Conservation (phyloP, 305 asterid genomes). For the Fraxinus sp. region DNA sequence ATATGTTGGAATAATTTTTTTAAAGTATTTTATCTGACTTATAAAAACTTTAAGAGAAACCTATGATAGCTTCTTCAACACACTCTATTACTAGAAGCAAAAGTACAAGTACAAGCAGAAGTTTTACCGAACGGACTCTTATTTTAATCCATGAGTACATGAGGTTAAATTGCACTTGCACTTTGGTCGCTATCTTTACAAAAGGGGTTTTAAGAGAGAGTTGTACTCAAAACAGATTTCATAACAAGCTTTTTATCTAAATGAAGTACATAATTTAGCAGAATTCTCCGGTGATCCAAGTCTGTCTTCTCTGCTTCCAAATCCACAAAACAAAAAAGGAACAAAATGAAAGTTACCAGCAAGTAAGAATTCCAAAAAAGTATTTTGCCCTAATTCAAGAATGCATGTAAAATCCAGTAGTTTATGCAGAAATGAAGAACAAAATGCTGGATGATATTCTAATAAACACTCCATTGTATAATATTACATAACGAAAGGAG, state of each 20-base stretch:
- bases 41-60: neutral
- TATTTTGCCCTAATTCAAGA: slow-evolving; percentile 14
- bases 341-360: neutral
- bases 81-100: neutral
- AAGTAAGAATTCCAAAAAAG: slow-evolving; percentile 12
- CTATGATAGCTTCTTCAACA: neutral
- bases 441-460: slow-evolving; percentile 19
- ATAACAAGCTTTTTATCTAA: neutral
- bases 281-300: neutral
- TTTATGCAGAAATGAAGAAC: slow-evolving; percentile 18
- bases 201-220: neutral
- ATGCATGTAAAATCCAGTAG: slow-evolving; percentile 27
- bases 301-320: neutral
- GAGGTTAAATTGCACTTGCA: neutral
- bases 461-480: slow-evolving; percentile 16
- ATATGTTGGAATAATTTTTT: no score
- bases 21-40: no score
- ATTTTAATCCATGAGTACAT: neutral
- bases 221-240: neutral
- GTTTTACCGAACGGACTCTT: neutral
- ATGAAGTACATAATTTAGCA: neutral
- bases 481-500: slow-evolving; percentile 15
- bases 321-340: neutral
- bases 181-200: neutral
- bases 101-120: neutral